Conservation (phyloP, 1,284 basidiomycete species). For the Puccinia brachypodii region DNA sequence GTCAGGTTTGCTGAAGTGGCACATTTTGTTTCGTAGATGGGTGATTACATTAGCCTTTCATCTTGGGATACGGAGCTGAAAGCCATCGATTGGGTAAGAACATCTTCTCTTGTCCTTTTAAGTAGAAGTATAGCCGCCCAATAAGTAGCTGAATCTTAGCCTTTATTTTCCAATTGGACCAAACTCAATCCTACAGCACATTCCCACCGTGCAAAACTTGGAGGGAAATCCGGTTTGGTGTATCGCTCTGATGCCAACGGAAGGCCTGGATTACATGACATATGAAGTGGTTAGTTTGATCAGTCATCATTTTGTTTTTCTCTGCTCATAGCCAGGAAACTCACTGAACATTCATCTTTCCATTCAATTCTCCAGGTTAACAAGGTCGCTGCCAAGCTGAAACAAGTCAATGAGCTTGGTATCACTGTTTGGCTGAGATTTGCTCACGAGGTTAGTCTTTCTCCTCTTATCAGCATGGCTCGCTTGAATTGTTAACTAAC, state of each 20-base stretch:
- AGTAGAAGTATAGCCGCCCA: no score
- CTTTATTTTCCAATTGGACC: neutral
- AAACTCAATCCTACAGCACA: slow-evolving; percentile 4
- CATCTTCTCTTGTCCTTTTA: no score
- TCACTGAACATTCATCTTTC: neutral
- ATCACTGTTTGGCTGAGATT: slow-evolving; percentile 34
- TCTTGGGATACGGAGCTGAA: neutral
- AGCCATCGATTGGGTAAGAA: slow-evolving; percentile 25
- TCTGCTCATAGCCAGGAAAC: neutral
- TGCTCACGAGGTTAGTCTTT: slow-evolving; percentile 17
- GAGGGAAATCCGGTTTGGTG: slow-evolving; percentile 26
- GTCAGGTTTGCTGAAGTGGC: neutral
- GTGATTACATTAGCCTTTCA: slow-evolving; percentile 38
- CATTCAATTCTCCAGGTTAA: neutral
- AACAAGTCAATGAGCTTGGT: slow-evolving; percentile 17
- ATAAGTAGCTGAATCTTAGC: neutral
- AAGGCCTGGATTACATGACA: neutral
- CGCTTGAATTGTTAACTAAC: neutral
- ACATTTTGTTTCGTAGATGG: slow-evolving; percentile 9
- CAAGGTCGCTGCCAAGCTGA: slow-evolving; percentile 11
- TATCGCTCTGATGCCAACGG: slow-evolving; percentile 17
- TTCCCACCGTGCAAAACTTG: neutral
- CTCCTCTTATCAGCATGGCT: neutral
- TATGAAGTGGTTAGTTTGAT: neutral
- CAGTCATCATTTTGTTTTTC: neutral